Conservation (phyloP, 1,139 yeast genomes). For the Kodamaea sp. region DNA sequence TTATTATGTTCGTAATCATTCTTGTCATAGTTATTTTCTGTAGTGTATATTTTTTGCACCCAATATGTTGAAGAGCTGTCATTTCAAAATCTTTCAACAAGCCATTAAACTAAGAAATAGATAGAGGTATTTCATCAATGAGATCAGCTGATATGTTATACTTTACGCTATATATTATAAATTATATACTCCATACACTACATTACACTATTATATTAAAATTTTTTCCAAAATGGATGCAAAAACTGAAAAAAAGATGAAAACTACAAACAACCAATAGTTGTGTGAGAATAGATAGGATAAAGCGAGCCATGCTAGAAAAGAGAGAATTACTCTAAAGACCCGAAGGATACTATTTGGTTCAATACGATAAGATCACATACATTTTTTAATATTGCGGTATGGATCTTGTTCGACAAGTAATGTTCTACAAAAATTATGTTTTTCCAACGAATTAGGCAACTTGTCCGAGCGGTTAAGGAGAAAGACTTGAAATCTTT, state of each 20-base stretch:
- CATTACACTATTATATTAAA: too few relatives aligned
- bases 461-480: constrained; percentile 58
- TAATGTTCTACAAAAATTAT: not conserved
- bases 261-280: not conserved
- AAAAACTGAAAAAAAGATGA: not conserved
- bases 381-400: not conserved
- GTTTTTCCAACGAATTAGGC: constrained; percentile 21
- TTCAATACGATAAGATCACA: not conserved
- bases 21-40: too few relatives aligned
- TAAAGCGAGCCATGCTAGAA: not conserved
- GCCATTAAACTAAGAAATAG: too few relatives aligned
- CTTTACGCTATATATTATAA: too few relatives aligned
- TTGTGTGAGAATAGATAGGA: not conserved
- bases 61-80: too few relatives aligned
- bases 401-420: not conserved
- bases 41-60: too few relatives aligned
- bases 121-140: too few relatives aligned
- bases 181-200: too few relatives aligned
- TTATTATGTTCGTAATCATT: too few relatives aligned
- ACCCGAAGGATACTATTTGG: not conserved
- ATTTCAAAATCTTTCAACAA: too few relatives aligned
- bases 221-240: too few relatives aligned
- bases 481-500: constrained; percentile 57
- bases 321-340: not conserved
- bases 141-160: too few relatives aligned